These are phyloP conservation scores for Metschnikowia colocasiae DNA, from an alignment of 805 yeast species.

Conservation along the genomic window DNA sequence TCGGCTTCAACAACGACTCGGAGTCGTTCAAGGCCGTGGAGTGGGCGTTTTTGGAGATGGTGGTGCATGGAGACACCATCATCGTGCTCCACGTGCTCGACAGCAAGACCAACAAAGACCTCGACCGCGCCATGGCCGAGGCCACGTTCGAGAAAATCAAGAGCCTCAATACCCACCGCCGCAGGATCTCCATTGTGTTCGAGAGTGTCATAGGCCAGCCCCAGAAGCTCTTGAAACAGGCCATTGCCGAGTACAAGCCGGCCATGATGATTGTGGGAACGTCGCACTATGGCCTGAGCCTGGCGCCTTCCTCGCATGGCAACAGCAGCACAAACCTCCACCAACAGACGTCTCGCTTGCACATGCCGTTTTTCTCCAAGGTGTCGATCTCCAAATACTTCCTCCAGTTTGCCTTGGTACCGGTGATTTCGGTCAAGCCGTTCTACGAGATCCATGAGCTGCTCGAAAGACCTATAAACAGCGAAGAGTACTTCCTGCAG, in stretches of 20 bases:
- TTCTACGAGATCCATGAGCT: constrained; percentile 30
- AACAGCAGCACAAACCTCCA: constrained; percentile 5
- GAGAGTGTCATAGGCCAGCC: constrained; percentile 43
- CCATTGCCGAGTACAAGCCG: constrained; percentile 41
- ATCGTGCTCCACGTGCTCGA: constrained; percentile 41
- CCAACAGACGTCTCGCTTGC: constrained; percentile 8
- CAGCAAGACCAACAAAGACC: constrained; percentile 26
- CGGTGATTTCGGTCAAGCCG: constrained; percentile 43
- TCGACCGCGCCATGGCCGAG: constrained; percentile 31
- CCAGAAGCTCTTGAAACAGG: constrained; percentile 34
- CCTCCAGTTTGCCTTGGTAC: constrained; percentile 42
- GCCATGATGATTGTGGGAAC: constrained; percentile 46
- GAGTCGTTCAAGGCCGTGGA: constrained; percentile 40
- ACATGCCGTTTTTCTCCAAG: constrained; percentile 29
- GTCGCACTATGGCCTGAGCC: constrained; percentile 25
- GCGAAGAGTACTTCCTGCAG: constrained; percentile 33
- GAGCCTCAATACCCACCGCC: constrained; percentile 31
- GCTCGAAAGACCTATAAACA: constrained; percentile 30
- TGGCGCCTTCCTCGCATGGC: constrained; percentile 6
- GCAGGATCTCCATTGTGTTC: constrained; percentile 37
- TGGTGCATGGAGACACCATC: constrained; percentile 42
- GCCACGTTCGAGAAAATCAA: constrained; percentile 29
- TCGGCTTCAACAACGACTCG: constrained; percentile 37
- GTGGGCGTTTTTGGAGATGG: constrained; percentile 44
- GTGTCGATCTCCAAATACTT: constrained; percentile 38